Evolutionary conservation across 2,329 filamentous ascomycete genomes (phyloP).

Genomic region (Talaromyces sp.): DNA sequence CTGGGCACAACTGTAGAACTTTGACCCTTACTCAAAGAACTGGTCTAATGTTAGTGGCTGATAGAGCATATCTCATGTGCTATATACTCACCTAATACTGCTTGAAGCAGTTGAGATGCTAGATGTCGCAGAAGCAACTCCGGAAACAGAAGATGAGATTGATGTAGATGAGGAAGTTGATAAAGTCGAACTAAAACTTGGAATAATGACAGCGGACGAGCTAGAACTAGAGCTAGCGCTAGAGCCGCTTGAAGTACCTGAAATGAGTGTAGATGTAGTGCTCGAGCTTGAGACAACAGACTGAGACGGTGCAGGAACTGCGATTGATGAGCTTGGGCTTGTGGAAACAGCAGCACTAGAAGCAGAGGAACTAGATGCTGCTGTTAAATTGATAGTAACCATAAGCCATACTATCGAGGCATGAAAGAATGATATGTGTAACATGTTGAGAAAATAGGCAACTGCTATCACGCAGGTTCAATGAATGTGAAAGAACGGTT

Average conservation of each 20-base stretch:
- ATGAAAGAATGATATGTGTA: not conserved
- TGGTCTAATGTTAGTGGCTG: not conserved
- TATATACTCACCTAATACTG: not conserved
- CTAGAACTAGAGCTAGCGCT: not conserved
- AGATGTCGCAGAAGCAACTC: not conserved
- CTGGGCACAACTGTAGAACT: not conserved
- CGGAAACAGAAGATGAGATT: not conserved
- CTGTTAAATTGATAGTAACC: not conserved
- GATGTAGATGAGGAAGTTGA: not conserved
- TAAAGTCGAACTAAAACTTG: not conserved
- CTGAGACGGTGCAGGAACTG: not conserved
- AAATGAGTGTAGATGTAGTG: not conserved
- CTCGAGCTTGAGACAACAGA: not conserved
- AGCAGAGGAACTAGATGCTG: not conserved
- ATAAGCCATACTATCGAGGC: not conserved
- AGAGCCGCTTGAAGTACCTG: not conserved
- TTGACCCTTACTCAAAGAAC: not conserved
- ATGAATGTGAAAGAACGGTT: not conserved
- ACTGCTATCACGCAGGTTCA: not conserved
- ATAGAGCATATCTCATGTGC: not conserved
- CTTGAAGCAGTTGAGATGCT: not conserved
- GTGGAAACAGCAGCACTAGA: not conserved
- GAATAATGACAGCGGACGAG: not conserved
- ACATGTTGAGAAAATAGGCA: not conserved
- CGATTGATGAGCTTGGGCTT: not conserved